Evolutionary conservation across 768 basidiomycete genomes (phyloP).

Genomic region (Trametes meyenii): DNA sequence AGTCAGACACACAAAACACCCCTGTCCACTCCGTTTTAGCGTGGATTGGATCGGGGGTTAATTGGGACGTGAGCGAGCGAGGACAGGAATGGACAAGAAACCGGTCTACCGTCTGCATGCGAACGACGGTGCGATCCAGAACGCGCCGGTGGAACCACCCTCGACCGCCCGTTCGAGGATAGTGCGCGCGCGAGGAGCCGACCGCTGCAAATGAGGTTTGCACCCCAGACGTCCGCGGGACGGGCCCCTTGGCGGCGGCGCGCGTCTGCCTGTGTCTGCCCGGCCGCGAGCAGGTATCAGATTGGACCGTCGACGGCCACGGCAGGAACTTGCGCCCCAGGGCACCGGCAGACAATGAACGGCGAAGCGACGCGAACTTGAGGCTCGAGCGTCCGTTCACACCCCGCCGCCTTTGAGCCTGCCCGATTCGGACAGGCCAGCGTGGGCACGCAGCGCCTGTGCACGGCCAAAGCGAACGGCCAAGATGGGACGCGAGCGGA

Average conservation of each 20-base stretch:
- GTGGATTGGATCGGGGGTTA: conserved; percentile 15
- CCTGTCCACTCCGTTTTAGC: conserved; percentile 22
- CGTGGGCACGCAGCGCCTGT: conserved; percentile 12
- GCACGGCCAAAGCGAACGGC: conserved; percentile 27
- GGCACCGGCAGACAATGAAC: not conserved
- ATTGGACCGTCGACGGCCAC: not conserved
- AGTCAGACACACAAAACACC: conserved; percentile 17
- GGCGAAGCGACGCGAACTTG: not conserved
- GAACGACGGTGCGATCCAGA: conserved; percentile 9
- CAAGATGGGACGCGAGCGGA: conserved; percentile 24
- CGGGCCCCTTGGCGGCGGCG: not conserved
- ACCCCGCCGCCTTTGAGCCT: conserved; percentile 31
- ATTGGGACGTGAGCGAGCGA: not conserved
- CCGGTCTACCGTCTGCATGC: not conserved
- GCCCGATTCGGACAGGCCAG: conserved; percentile 21
- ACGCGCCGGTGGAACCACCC: conserved; percentile 14
- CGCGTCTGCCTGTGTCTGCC: not conserved
- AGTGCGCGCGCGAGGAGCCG: not conserved
- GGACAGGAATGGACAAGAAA: conserved; percentile 18
- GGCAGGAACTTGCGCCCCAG: not conserved
- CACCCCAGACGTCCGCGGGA: conserved; percentile 10
- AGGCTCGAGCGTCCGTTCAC: conserved; percentile 12
- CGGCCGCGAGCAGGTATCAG: conserved; percentile 9
- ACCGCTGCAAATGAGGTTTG: not conserved
- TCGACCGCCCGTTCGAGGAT: conserved; percentile 12